Percentiles rank a stretch among this genome's conserved stretches.
phyloP scores from a whole-genome alignment of 768 basidiomycete species.

The Suillus occidentalis region DNA sequence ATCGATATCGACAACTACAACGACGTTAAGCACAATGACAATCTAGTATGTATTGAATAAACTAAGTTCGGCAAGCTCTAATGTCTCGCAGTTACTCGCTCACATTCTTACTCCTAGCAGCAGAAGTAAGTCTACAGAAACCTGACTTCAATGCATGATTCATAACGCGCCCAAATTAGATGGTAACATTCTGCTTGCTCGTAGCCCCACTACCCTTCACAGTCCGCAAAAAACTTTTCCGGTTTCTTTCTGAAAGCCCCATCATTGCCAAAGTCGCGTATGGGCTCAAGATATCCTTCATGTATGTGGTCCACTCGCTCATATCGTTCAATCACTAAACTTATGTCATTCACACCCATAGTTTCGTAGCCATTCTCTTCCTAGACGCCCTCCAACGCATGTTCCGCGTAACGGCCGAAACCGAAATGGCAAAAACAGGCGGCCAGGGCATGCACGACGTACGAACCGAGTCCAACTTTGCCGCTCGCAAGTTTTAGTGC shows the following conservation, averaged over 20 bases:
- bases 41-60: slow-evolving; percentile 39
- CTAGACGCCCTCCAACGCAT: slow-evolving; percentile 92
- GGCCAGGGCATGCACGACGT: slow-evolving; percentile 55
- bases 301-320: slow-evolving; percentile 46
- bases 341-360: slow-evolving; percentile 22
- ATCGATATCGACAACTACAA: neutral
- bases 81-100: slow-evolving; percentile 59
- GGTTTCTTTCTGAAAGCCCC: slow-evolving; percentile 66
- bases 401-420: slow-evolving; percentile 75
- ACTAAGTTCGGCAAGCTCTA: neutral
- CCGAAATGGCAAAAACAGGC: slow-evolving; percentile 60
- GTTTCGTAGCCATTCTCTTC: slow-evolving; percentile 86
- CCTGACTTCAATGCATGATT: neutral
- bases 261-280: slow-evolving; percentile 86
- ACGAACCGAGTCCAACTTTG: slow-evolving; percentile 82
- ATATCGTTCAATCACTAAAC: neutral
- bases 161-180: slow-evolving; percentile 38
- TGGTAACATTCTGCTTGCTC: slow-evolving; percentile 82
- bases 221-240: slow-evolving; percentile 68
- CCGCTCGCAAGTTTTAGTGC: slow-evolving; percentile 93
- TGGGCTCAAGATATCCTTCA: slow-evolving; percentile 91
- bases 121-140: slow-evolving; percentile 50
- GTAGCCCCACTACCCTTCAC: slow-evolving; percentile 83
- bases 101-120: slow-evolving; percentile 77
- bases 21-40: slow-evolving; percentile 39